phyloP scores from a whole-genome alignment of 176 grass and related monocot species.

The Eragrostis curvula region DNA sequence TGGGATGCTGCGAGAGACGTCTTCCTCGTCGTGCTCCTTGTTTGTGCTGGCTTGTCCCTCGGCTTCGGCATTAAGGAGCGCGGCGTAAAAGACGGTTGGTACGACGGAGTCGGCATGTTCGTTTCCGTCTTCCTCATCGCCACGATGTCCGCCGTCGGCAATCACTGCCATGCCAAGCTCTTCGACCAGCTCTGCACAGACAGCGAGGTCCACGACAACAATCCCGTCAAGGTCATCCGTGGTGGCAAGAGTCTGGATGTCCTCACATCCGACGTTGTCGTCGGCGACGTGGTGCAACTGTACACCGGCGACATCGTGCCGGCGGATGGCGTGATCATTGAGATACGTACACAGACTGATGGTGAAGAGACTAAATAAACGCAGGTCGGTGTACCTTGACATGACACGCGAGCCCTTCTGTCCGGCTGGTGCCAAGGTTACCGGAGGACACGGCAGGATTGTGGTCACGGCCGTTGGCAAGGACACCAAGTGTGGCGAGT shows the following conservation, averaged over 20 bases:
- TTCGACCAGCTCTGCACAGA: constrained; percentile 47
- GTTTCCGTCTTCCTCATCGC: constrained; percentile 68
- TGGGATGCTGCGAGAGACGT: constrained; percentile 56
- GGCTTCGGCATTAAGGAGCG: constrained; percentile 76
- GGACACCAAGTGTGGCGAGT: constrained; percentile 77
- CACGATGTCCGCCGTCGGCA: constrained; percentile 61
- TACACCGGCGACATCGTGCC: constrained; percentile 69
- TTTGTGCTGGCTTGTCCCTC: constrained; percentile 59
- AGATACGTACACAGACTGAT: constrained; percentile 61
- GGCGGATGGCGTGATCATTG: constrained; percentile 60
- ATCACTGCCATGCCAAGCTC: constrained; percentile 53
- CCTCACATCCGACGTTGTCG: constrained; percentile 63
- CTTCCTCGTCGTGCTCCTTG: constrained; percentile 62
- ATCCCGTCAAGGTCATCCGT: constrained; percentile 49
- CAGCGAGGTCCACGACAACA: too few species aligned
- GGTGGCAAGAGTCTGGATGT: constrained; percentile 39
- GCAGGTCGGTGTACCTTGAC: constrained; percentile 47
- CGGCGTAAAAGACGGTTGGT: constrained; percentile 65
- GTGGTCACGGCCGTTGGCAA: constrained; percentile 75
- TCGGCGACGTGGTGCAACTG: constrained; percentile 64
- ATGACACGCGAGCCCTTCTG: constrained; percentile 57
- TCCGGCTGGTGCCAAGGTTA: constrained; percentile 64
- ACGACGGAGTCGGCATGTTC: constrained; percentile 76
- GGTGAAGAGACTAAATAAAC: constrained; percentile 88
- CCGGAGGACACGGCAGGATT: constrained; percentile 67